Evolutionary conservation across 495 filamentous ascomycete genomes (phyloP), one percentile per base, ranked within the genome.

Genomic region (Lepraria neglecta): DNA sequence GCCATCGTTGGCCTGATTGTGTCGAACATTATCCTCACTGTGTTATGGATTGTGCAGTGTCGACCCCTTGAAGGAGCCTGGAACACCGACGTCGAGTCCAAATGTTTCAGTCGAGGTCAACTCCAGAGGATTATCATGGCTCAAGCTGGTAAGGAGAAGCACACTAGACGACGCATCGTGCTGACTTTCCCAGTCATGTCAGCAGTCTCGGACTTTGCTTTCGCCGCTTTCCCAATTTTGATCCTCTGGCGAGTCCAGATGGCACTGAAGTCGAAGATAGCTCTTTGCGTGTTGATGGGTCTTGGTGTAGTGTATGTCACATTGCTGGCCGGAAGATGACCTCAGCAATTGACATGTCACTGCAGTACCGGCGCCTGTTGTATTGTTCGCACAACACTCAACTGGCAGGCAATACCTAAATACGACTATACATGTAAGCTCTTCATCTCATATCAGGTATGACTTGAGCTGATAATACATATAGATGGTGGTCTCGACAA

Each of bases 211-310:
- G 72, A 75, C 57, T 66, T 72, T 30, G 60, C 72, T 40, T 62
- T 73, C 12, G 71, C 73, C 17, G 52, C 66, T 7, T 72, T 70
- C 44, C 73, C 73, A 0, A 60, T 69, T 35, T 65, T 75, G 28
- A 74, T 75, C 45, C 64, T 70, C 12, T 62, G 68, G 52, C 50
- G 71, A 1, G 46, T 59, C 14, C 61, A 54, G 33, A 64, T 59
- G 27, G 72, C 67, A 21, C 45, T 69, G 5, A 65, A 65, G 15
- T 64, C 64, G 1, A 75, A 70, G 60, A 33, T 75, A 44, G 67
- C 65, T 5, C 43, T 74, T 7, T 73, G 68, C 43, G 52, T 72
- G 12, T 56, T 73, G 7, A 73, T 75, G 73, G 65, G 72, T 15
- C 69, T 71, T 7, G 69, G 71, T 33, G 33, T 74, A 0, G 64